Evolutionary conservation across 345 rosid species (phyloP).

Genomic region (Salix caprea): DNA sequence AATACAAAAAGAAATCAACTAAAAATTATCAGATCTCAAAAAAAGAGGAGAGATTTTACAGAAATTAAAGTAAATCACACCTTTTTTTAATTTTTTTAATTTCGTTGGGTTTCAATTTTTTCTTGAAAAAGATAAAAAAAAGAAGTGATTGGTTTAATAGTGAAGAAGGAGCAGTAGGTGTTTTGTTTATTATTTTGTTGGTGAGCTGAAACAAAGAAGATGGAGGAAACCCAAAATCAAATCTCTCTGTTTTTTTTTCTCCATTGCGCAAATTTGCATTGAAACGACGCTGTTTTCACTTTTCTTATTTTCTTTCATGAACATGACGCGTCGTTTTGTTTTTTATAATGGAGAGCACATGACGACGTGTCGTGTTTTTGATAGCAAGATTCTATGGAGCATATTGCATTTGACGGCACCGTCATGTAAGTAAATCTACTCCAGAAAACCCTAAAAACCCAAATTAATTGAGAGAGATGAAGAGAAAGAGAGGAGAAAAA

Average conservation of each 20-base stretch:
- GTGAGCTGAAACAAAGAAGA: constrained; percentile 26
- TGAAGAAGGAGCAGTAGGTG: not conserved
- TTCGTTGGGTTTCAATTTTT: not conserved
- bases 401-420: no score
- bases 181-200: constrained; percentile 13
- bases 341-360: not conserved
- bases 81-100: not conserved
- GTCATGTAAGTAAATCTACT: no score
- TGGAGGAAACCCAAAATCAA: constrained; percentile 24
- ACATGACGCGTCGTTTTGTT: constrained; percentile 15
- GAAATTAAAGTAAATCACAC: constrained; percentile 1
- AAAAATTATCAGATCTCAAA: constrained; percentile 3
- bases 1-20: constrained; percentile 8
- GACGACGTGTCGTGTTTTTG: not conserved
- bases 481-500: constrained; percentile 28
- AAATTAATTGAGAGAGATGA: constrained; percentile 7
- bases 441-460: not conserved
- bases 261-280: not conserved
- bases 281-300: constrained; percentile 25
- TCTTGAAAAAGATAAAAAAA: not conserved
- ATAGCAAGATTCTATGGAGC: no score
- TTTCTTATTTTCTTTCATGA: not conserved
- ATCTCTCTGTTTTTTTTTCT: not conserved
- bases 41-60: not conserved
- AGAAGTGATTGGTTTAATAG: not conserved